Evolutionary conservation across 2,329 filamentous ascomycete genomes (phyloP), one percentile per base, ranked within the genome.

Genomic region (Exophiala alcalophila): DNA sequence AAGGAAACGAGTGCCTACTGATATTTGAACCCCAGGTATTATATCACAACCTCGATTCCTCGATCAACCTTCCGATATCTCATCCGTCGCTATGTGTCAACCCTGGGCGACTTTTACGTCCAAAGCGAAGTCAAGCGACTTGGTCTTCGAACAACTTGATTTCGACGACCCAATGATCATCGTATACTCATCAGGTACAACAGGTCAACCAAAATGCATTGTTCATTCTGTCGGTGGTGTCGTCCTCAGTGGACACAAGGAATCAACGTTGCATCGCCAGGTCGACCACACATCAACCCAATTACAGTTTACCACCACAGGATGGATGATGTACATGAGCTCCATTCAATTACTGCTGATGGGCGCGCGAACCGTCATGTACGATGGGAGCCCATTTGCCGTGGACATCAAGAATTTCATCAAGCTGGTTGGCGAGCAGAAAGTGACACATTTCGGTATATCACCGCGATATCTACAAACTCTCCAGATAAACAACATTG

Each of bases 171-270:
- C 87, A 0, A 83, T 86, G 63, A 66, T 91, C 23, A 75, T 94
- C 24, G 85, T 83, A 46, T 94, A 88, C 58, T 78, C 83, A 0
- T 86, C 81, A 1, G 87, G 87, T 2, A 94, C 87, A 0, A 94
- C 87, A 0, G 87, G 88, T 3, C 79, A 77, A 12, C 87, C 88
- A 10, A 94, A 94, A 59, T 88, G 85, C 45, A 92, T 94, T 50
- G 85, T 91, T 2, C 87, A 94, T 61, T 82, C 80, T 0, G 60
- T 62, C 4, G 65, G 65, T n/a, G 65, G 65, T 0, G 59, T 65
- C 7, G 43, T 67, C 10, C 49, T 68, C 23, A 65, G 58, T 20
- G 49, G 62, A 2, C 63, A 62, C 24, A 81, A 90, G 59, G 87
- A 94, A 61, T 69, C 67, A 1, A 63, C 59, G 16, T 57, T 82